Conservation (phyloP, 805 yeast species). For the Metschnikowia lochheadii region DNA sequence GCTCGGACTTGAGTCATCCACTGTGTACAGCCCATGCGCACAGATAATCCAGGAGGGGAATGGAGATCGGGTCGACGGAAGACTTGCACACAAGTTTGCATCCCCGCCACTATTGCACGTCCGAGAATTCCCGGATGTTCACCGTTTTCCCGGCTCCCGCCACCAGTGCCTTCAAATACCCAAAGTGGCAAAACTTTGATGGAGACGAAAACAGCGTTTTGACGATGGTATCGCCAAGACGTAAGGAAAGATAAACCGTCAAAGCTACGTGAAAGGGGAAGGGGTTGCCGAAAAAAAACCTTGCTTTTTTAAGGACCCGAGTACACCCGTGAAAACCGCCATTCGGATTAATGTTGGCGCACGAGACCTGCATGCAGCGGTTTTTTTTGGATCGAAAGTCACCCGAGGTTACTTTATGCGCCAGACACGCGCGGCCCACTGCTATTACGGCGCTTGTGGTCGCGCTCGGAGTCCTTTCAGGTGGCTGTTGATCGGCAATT, state of each 20-base stretch:
- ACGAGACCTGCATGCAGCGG: not conserved
- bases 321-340: conserved; percentile 4
- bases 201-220: too few relatives aligned
- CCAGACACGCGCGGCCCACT: not conserved
- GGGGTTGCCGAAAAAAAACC: not conserved
- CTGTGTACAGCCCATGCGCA: conserved; percentile 6
- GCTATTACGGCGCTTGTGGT: conserved; percentile 1
- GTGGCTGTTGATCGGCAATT: not conserved
- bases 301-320: conserved; percentile 2
- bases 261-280: not conserved
- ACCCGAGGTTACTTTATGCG: conserved; percentile 8
- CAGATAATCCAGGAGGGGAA: conserved; percentile 5
- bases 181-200: too few relatives aligned
- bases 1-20: conserved; percentile 18
- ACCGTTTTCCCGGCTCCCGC: too few relatives aligned
- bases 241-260: too few relatives aligned
- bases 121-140: conserved; percentile 6
- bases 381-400: conserved; percentile 7
- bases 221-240: too few relatives aligned
- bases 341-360: conserved; percentile 3
- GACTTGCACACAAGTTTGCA: conserved; percentile 6
- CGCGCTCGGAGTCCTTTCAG: conserved; percentile 7
- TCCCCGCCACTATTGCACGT: conserved; percentile 7
- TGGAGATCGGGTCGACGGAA: conserved; percentile 5
- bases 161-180: too few relatives aligned